A percentile compares a stretch with the other conserved stretches of the same genome.
Conservation (phyloP, 2,329 filamentous ascomycete genomes). For the Geosmithia putterillii region DNA sequence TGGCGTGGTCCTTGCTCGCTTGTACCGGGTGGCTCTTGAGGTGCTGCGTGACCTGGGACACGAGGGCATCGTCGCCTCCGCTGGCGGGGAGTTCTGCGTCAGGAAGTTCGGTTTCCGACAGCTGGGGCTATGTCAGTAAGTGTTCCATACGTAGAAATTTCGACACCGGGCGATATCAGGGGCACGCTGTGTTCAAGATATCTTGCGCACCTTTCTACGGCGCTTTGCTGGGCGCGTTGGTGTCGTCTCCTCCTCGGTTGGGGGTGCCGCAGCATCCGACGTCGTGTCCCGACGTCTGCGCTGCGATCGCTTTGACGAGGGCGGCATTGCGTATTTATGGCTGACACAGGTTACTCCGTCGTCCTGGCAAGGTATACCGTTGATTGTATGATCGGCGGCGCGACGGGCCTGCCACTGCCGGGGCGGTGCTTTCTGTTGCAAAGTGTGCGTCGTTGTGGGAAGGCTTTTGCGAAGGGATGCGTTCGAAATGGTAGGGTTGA, state of each 20-base stretch:
- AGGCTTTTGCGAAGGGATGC: background rate
- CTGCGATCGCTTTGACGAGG: conserved; percentile 22
- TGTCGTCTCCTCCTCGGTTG: conserved; percentile 39
- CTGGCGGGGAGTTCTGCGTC: conserved; percentile 4
- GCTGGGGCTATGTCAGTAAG: background rate
- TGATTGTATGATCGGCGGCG: background rate
- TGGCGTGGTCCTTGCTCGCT: conserved; percentile 49
- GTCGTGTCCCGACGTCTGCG: conserved; percentile 24
- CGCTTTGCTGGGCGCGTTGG: conserved; percentile 51
- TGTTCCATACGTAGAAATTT: background rate
- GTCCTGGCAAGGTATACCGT: background rate
- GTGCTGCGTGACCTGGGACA: conserved; percentile 42
- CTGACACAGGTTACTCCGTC: background rate
- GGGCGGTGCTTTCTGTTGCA: background rate
- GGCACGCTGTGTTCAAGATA: background rate
- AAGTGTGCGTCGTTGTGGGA: background rate
- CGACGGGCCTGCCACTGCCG: background rate
- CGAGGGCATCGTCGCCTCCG: conserved; percentile 40
- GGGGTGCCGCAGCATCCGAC: conserved; percentile 18
- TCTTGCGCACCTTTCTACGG: conserved; percentile 40
- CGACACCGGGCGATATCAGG: background rate
- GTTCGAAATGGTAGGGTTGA: background rate
- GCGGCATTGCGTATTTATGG: conserved; percentile 16
- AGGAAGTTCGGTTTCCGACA: background rate
- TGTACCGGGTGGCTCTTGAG: conserved; percentile 38